phyloP scores from a whole-genome alignment of 1,284 basidiomycete species.

The Sporisorium iseilematis-ciliati region DNA sequence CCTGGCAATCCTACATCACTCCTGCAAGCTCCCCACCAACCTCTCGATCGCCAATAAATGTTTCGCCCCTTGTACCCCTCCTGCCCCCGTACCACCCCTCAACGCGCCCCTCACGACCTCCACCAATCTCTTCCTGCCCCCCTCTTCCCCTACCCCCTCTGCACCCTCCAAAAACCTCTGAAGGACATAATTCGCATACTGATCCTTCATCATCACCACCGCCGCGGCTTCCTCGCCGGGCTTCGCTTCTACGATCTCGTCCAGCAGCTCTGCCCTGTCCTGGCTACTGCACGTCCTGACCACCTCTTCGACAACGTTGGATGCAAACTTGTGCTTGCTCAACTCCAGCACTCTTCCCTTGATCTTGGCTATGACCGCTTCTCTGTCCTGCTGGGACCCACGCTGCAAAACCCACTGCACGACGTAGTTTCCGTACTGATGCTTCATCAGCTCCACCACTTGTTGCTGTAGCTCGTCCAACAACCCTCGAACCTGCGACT shows the following conservation, averaged over 20 bases:
- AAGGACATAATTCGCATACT: conserved; percentile 77
- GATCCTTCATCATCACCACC: conserved; percentile 84
- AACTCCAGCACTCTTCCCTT: conserved; percentile 81
- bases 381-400: conserved; percentile 79
- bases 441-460: conserved; percentile 71
- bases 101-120: conserved; percentile 40
- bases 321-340: conserved; percentile 87
- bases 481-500: conserved; percentile 77
- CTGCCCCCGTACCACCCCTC: conserved; percentile 9
- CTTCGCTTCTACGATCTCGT: conserved; percentile 79
- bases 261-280: conserved; percentile 78
- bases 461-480: conserved; percentile 86
- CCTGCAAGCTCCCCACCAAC: conserved; percentile 39
- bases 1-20: too few relatives aligned
- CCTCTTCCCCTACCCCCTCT: conserved; percentile 50
- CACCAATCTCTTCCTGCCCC: conserved; percentile 46
- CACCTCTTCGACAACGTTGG: conserved; percentile 96
- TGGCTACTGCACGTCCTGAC: conserved; percentile 78
- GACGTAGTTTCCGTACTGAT: conserved; percentile 81
- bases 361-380: conserved; percentile 79
- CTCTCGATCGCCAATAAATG: conserved; percentile 58
- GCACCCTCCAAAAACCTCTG: conserved; percentile 67
- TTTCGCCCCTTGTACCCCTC: conserved; percentile 32
- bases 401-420: conserved; percentile 92
- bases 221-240: conserved; percentile 28